Conservation (phyloP, 805 yeast species). For the Yamadazyma sp. region DNA sequence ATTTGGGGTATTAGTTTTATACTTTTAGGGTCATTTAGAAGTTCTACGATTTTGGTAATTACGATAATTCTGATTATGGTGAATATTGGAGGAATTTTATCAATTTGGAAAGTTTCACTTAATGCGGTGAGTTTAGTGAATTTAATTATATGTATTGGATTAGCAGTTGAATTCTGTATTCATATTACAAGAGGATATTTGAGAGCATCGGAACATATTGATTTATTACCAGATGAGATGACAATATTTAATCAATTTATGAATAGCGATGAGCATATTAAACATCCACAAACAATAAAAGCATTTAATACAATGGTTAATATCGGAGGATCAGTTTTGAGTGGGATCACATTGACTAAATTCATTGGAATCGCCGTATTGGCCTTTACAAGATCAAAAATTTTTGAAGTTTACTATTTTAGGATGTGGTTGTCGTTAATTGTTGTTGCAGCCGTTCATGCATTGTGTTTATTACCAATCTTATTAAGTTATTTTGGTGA, state of each 20-base stretch:
- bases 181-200: conserved; percentile 82
- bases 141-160: conserved; percentile 85
- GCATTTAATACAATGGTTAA: conserved; percentile 62
- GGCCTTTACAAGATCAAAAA: conserved; percentile 83
- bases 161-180: conserved; percentile 90
- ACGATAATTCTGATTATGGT: conserved; percentile 64
- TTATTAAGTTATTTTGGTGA: conserved; percentile 47
- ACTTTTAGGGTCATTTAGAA: conserved; percentile 63
- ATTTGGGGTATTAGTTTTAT: conserved; percentile 53
- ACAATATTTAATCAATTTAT: conserved; percentile 10
- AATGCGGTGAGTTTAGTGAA: conserved; percentile 91
- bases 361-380: conserved; percentile 82
- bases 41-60: conserved; percentile 53
- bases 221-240: conserved; percentile 1
- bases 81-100: conserved; percentile 80
- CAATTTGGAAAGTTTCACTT: conserved; percentile 67
- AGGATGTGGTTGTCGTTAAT: conserved; percentile 90
- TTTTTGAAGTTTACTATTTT: conserved; percentile 89
- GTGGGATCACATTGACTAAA: conserved; percentile 89
- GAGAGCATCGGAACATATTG: conserved; percentile 9
- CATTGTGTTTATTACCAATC: conserved; percentile 76
- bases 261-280: conserved; percentile 3
- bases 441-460: conserved; percentile 72
- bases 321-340: conserved; percentile 88
- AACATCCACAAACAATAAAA: conserved; percentile 18